Evolutionary conservation across 495 filamentous ascomycete species (phyloP).

Genomic region (Hypoxylon cercidicola): DNA sequence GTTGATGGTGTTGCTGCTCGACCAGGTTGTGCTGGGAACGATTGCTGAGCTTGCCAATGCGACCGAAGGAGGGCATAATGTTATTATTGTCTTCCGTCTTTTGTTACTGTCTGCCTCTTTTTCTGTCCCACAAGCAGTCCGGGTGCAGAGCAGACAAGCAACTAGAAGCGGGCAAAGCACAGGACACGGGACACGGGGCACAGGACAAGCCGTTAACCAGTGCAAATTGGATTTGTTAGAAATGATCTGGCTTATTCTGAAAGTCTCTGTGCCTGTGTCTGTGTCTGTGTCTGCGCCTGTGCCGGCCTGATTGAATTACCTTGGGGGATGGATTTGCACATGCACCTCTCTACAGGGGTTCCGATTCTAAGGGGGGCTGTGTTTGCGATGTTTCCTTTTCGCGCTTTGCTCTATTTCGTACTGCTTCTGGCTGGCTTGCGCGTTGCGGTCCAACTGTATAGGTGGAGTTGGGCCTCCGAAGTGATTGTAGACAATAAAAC

Average conservation of each 20-base stretch:
- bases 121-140: slow-evolving; percentile 26
- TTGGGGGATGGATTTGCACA: slow-evolving; percentile 31
- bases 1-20: slow-evolving; percentile 52
- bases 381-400: slow-evolving; percentile 36
- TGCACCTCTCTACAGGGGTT: slow-evolving; percentile 42
- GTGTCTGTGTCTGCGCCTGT: neutral
- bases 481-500: slow-evolving; percentile 24
- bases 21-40: slow-evolving; percentile 62
- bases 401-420: slow-evolving; percentile 10
- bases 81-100: slow-evolving; percentile 47
- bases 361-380: slow-evolving; percentile 38
- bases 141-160: slow-evolving; percentile 23
- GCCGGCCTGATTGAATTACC: slow-evolving; percentile 29
- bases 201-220: slow-evolving; percentile 17
- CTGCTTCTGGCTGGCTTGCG: slow-evolving; percentile 9
- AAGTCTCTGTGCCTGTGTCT: slow-evolving; percentile 5
- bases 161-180: slow-evolving; percentile 32
- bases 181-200: neutral
- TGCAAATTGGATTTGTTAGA: slow-evolving; percentile 25
- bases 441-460: neutral
- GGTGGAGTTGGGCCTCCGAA: neutral
- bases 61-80: slow-evolving; percentile 55
- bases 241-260: slow-evolving; percentile 41
- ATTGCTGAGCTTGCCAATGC: slow-evolving; percentile 58
- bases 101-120: slow-evolving; percentile 25